phyloP scores from a whole-genome alignment of 768 basidiomycete genomes.

The Thelephora ganbajun region DNA sequence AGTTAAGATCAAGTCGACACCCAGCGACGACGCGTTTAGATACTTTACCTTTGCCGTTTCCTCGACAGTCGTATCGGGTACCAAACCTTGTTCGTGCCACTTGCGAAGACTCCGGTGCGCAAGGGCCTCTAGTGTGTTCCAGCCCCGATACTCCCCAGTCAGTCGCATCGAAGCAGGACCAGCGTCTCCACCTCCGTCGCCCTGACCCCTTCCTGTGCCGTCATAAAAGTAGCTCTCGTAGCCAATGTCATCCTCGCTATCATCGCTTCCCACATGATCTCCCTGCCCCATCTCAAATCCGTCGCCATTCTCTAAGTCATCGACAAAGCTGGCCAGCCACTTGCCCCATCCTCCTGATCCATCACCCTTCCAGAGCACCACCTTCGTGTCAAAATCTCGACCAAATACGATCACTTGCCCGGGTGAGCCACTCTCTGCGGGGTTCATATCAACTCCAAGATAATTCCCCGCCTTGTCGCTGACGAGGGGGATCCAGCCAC shows the following conservation, averaged over 20 bases:
- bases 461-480: constrained; percentile 94
- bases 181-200: constrained; percentile 65
- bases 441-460: constrained; percentile 88
- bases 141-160: constrained; percentile 79
- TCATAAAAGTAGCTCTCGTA: constrained; percentile 83
- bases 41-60: constrained; percentile 14
- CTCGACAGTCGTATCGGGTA: constrained; percentile 36
- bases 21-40: background rate
- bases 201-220: constrained; percentile 61
- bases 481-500: constrained; percentile 94
- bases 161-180: constrained; percentile 57
- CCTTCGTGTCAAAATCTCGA: constrained; percentile 97
- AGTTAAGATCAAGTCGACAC: background rate
- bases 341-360: constrained; percentile 88
- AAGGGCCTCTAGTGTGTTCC: constrained; percentile 89
- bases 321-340: constrained; percentile 84
- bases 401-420: constrained; percentile 98
- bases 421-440: constrained; percentile 53
- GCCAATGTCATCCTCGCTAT: constrained; percentile 72
- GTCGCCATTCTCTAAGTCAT: constrained; percentile 85
- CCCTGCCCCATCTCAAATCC: constrained; percentile 64
- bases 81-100: constrained; percentile 73
- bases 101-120: constrained; percentile 78
- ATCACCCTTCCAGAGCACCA: constrained; percentile 88
- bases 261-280: constrained; percentile 43